Conservation (phyloP, 169 alveolate species). For the Theileria annulata region DNA sequence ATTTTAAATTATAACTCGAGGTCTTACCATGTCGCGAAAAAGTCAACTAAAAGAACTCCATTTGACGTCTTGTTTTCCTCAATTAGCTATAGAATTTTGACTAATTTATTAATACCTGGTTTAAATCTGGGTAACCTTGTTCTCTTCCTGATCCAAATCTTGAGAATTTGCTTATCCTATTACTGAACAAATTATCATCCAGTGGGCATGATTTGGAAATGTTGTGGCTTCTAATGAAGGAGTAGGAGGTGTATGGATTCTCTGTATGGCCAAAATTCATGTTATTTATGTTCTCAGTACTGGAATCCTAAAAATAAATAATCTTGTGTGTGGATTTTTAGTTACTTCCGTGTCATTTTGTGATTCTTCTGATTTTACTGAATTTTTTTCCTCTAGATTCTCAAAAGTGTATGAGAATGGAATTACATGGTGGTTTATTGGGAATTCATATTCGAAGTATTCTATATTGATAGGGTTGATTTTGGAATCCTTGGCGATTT, state of each 20-base stretch:
- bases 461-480: too few species aligned
- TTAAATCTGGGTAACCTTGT: not conserved
- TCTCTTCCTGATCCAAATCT: not conserved
- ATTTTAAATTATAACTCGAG: not conserved
- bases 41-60: slow-evolving; percentile 63
- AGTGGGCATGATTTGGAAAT: not conserved
- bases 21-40: slow-evolving; percentile 57
- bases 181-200: not conserved
- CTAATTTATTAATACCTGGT: not conserved
- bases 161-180: not conserved
- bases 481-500: too few species aligned
- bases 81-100: slow-evolving; percentile 18
- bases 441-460: too few species aligned
- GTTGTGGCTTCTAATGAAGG: not conserved
- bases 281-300: not conserved
- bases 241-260: not conserved
- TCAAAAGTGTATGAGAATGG: too few species aligned
- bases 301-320: not conserved
- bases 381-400: too few species aligned
- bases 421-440: too few species aligned
- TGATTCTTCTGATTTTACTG: too few species aligned
- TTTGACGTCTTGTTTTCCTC: slow-evolving; percentile 45
- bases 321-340: not conserved
- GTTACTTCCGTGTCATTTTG: not conserved
- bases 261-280: not conserved